Evolutionary conservation across 1,284 basidiomycete genomes (phyloP).

Genomic region (Kalmanozyma brasiliensis): DNA sequence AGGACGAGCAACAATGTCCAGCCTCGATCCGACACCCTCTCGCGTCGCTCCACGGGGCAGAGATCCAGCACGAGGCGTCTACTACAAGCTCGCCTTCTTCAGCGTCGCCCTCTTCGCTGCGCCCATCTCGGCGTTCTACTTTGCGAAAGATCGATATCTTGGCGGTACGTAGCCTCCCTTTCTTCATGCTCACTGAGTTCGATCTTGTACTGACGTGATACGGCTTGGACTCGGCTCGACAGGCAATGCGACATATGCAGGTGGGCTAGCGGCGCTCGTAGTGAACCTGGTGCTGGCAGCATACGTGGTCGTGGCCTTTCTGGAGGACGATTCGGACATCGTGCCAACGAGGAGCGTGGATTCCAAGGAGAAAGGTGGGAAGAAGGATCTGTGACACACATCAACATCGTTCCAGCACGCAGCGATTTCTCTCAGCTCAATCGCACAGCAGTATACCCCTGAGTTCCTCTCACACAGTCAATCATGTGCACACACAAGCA

Average conservation of each 20-base stretch:
- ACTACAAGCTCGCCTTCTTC: slow-evolving; percentile 64
- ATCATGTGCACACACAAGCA: no score
- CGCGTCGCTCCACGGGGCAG: slow-evolving; percentile 48
- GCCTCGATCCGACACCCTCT: slow-evolving; percentile 44
- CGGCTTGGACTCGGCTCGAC: neutral
- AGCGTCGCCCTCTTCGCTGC: slow-evolving; percentile 59
- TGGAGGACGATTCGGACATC: slow-evolving; percentile 54
- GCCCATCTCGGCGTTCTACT: slow-evolving; percentile 60
- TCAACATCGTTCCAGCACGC: no score
- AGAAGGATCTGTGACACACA: slow-evolving; percentile 26
- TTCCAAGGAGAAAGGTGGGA: neutral
- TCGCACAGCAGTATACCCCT: slow-evolving; percentile 19
- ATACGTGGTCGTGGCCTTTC: slow-evolving; percentile 63
- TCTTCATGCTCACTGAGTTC: no score
- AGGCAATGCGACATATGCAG: slow-evolving; percentile 65
- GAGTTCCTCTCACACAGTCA: neutral
- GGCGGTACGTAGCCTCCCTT: no score
- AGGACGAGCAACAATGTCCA: slow-evolving; percentile 30
- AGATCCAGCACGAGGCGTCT: slow-evolving; percentile 59
- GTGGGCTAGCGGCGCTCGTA: slow-evolving; percentile 64
- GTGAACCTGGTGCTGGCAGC: slow-evolving; percentile 63
- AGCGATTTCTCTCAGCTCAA: no score
- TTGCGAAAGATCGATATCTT: slow-evolving; percentile 59
- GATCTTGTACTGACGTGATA: no score
- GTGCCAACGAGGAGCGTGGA: neutral